Base-by-base conservation (phyloP, 73 alveolate species). In the Paramecium bursaria region DNA sequence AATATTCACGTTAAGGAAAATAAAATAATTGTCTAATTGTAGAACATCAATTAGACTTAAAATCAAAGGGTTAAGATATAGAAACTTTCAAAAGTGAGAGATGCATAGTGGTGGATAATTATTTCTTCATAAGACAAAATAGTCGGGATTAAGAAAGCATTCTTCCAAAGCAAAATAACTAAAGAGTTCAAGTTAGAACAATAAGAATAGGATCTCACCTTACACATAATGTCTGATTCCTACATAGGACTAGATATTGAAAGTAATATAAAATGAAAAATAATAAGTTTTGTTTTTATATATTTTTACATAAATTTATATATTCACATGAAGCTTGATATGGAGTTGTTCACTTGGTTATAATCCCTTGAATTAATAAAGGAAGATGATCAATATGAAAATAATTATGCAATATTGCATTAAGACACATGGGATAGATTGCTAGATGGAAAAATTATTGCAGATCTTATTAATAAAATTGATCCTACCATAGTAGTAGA, bases 51-150 rank as follows among this genome's bases (percentile, higher is more conserved):
- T 30, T 25, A n/a, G 23, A 21, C 15, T 11, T 50, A 21, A 13
- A 73, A 79, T 13, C 10, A 31, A 13, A 5, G 21, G 14, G 74
- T 76, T 29, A 48, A 17, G n/a, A 53, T 79, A 4, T 42, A 15
- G 26, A 19, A 10, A 4, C 49, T 33, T 21, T 48, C 14, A 21
- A 52, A 77, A 31, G n/a, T 10, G 17, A 50, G 57, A 73, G 89
- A 79, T 31, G 80, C 89, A 9, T 79, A 80, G 9, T 79, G 89
- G 89, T 79, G 89, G 89, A 3, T 79, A 15, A 33, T 79, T 1
- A 42, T 79, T 31, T 57, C 74, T 53, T 49, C 51, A 42, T 80
- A 79, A 19, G 85, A 73, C 14, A 44, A 50, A 25, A 48, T 79
- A 22, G 73, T 53, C 26, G 50, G 50, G 6, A 25, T 79, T 21